phyloP scores from a whole-genome alignment of 2,329 filamentous ascomycete genomes.

The Colletotrichum musae region DNA sequence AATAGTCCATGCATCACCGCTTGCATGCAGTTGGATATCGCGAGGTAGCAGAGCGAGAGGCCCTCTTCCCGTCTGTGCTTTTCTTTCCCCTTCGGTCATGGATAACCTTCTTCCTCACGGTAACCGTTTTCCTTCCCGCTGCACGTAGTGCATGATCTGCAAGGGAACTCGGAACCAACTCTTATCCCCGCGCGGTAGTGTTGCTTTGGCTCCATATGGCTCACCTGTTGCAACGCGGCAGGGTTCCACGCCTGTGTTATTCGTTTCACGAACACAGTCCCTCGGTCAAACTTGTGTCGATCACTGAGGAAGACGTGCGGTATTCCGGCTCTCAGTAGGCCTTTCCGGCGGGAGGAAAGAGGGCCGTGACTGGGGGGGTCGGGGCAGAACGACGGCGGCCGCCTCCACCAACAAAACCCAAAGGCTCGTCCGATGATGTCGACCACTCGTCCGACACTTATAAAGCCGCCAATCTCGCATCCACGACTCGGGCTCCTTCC shows the following conservation, averaged over 20 bases:
- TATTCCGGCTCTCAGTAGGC: too few relatives aligned
- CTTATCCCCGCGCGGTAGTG: neutral
- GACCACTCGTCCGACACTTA: constrained; percentile 10
- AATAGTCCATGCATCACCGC: neutral
- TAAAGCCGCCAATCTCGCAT: neutral
- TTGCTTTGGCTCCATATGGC: neutral
- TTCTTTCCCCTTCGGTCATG: neutral
- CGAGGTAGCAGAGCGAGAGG: neutral
- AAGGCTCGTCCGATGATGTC: neutral
- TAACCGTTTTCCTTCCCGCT: neutral
- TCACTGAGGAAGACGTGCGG: too few relatives aligned
- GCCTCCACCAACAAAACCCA: constrained; percentile 6
- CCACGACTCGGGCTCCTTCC: constrained; percentile 2
- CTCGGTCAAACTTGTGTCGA: too few relatives aligned
- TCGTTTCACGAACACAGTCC: neutral
- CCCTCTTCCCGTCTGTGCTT: neutral
- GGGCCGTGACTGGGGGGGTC: neutral
- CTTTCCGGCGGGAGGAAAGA: neutral
- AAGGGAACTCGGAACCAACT: neutral
- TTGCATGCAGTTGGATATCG: neutral
- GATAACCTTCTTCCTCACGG: neutral
- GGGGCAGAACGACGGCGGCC: constrained; percentile 2
- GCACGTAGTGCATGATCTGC: neutral
- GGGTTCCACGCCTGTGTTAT: neutral
- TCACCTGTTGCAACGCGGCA: neutral